phyloP scores from a whole-genome alignment of 345 rosid genomes.

The Anastatica hierochuntica region DNA sequence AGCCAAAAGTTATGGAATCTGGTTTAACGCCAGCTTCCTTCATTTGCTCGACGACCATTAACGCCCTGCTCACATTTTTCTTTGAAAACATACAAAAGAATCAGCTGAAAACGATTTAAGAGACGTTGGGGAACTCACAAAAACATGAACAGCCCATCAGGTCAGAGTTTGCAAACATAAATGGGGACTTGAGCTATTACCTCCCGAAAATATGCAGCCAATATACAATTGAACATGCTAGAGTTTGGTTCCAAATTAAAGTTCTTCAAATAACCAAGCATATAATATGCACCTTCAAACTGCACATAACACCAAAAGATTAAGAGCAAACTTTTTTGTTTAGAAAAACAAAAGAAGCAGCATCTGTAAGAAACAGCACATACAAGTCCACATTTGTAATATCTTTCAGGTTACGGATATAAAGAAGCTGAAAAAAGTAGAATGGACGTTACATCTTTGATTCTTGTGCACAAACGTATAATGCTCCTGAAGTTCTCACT shows the following conservation, averaged over 20 bases:
- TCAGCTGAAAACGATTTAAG: background rate
- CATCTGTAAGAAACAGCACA: slow-evolving; percentile 11
- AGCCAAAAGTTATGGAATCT: slow-evolving; percentile 61
- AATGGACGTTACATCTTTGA: slow-evolving; percentile 68
- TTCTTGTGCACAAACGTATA: slow-evolving; percentile 55
- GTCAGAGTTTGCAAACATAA: slow-evolving; percentile 1
- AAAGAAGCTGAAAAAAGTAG: background rate
- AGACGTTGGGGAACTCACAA: background rate
- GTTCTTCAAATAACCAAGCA: slow-evolving; percentile 62
- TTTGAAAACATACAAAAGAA: slow-evolving; percentile 25
- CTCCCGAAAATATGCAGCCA: slow-evolving; percentile 78
- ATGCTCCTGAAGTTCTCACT: slow-evolving; percentile 55
- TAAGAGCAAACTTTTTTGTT: background rate
- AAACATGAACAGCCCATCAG: background rate
- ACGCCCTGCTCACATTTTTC: slow-evolving; percentile 47
- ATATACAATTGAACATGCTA: slow-evolving; percentile 63
- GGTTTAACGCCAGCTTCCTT: slow-evolving; percentile 56
- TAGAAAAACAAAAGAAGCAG: background rate
- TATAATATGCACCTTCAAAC: slow-evolving; percentile 64
- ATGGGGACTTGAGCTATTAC: slow-evolving; percentile 25
- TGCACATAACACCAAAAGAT: slow-evolving; percentile 22
- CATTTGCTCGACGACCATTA: slow-evolving; percentile 60
- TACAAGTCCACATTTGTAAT: background rate
- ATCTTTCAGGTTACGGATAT: background rate
- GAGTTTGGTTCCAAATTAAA: slow-evolving; percentile 42